Evolutionary conservation across 139 green algal species (phyloP), one percentile per base, ranked within the genome.

Genomic region (Chlorella sp.): DNA sequence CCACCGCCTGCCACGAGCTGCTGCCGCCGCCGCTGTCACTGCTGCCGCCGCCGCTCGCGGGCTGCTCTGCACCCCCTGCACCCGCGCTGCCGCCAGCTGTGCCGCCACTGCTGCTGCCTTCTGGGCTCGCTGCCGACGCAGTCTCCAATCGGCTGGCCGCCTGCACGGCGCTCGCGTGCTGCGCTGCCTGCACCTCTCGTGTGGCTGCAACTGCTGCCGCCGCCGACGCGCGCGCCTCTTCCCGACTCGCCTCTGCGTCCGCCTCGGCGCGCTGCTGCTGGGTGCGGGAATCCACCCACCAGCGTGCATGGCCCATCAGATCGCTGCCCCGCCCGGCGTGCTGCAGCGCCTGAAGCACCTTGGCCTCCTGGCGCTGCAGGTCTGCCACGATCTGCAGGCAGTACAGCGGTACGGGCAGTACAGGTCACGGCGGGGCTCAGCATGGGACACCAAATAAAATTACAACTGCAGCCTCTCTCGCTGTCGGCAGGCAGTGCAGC

Each of bases 141-240:
- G 86, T 76, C 30, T 48, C 68, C 5, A 76, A 68, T 1, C n/a
- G 16, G 40, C n/a, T 60, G 9, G 88, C 91, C 83, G 88, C 91
- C 64, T 90, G 84, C n/a, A 93, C 48, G 22, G 81, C 91, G 26
- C 32, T 76, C 28, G 84, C 84, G 16, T 88, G 84, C 84, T 37
- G 36, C 32, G 84, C 84, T 28, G 84, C 68, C 37, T 81, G 84
- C 40, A 88, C 84, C 68, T 80, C 84, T 16, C 39, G 16, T 1
- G 39, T 61, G 26, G 83, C 83, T 0, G 66, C 83, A 24, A 22
- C 61, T 36, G 83, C 81, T 4, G 48, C 81, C 1, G 28, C 0
- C 16, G 48, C 81, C 15, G 81, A n/a, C 26, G 48, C 48, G 16
- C 32, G 30, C 26, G 36, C 81, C 32, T 85, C 81, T 3, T 71